Evolutionary conservation across 1,139 yeast genomes (phyloP).

Genomic region (Geotrichum fermentans): DNA sequence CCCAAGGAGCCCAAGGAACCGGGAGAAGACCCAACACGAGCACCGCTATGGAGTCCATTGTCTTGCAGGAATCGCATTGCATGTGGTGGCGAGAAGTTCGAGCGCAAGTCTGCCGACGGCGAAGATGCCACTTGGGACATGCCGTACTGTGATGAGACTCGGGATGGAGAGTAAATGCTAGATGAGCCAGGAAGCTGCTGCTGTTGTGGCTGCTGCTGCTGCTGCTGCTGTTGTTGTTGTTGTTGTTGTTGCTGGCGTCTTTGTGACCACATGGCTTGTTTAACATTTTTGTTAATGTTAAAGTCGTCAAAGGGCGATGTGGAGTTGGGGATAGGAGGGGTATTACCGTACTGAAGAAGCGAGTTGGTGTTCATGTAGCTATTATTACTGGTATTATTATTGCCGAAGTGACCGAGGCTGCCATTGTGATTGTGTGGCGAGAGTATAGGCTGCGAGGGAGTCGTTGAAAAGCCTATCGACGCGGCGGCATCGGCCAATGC

Average conservation of each 20-base stretch:
- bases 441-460: slow-evolving; percentile 12
- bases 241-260: slow-evolving; percentile 15
- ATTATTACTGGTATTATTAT: slow-evolving; percentile 3
- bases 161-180: slow-evolving; percentile 4
- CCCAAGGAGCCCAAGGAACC: slow-evolving; percentile 13
- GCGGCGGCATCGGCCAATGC: slow-evolving; percentile 2
- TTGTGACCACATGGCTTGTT: slow-evolving; percentile 20
- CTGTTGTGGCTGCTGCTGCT: slow-evolving; percentile 5
- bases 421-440: slow-evolving; percentile 1
- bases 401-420: neutral
- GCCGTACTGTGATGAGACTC: slow-evolving; percentile 15
- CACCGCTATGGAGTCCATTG: slow-evolving; percentile 14
- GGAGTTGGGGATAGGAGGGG: slow-evolving; percentile 33
- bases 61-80: slow-evolving; percentile 20
- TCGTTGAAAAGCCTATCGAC: slow-evolving; percentile 12
- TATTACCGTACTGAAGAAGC: slow-evolving; percentile 22
- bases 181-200: slow-evolving; percentile 4
- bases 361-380: neutral
- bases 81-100: slow-evolving; percentile 20
- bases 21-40: slow-evolving; percentile 24
- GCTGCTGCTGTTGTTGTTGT: slow-evolving; percentile 5
- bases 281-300: slow-evolving; percentile 21
- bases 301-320: slow-evolving; percentile 35
- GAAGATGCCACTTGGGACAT: slow-evolving; percentile 18
- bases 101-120: slow-evolving; percentile 15